Base-by-base conservation (phyloP, 345 rosid species). In the Hibiscus tridactylites region DNA sequence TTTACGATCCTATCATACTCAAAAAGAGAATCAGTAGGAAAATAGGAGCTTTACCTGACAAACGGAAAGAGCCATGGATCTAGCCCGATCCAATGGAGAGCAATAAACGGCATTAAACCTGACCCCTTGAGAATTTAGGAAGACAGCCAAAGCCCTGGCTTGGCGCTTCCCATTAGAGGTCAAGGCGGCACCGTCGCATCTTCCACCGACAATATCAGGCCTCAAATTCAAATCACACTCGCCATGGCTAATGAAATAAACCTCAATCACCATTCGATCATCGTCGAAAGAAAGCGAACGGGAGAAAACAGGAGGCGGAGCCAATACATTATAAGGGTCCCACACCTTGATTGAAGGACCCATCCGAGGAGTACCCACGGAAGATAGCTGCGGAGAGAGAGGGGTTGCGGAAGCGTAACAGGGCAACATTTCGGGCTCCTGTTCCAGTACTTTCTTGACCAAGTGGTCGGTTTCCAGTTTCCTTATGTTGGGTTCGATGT, bases 281-380 rank as follows among this genome's bases (percentile, higher is more conserved):
- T 78, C 82, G 49, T 77, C 85, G 57, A 73, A 77, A 73, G 70
- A 84, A 75, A 72, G 86, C 62, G 73, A 73, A 71, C 84, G 81
- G 0, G 85, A 76, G 73, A 85, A 81, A 64, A 85, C 74, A 11
- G 85, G 83, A 60, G 84, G 80, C 12, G 87, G 90, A 8, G 92
- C 76, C 24, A 94, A 86, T 70, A 94, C 98, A 69, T 94, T 91
- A 80, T 91, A 94, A 9, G 98, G 97, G 76, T 94, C 98, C 97
- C 96, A 94, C 6, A 94, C 97, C 73, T 90, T 91, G 79, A 91
- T 93, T 0, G 96, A 88, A 0, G 98, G 97, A 1, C 97, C 97
- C 71, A 93, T 79, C 61, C 97, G 82, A 5, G 97, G 97, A 39
- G 98, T 93, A 8, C 97, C 98, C 52, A 91, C 80, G 33, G 92